phyloP scores from a whole-genome alignment of 192 early-diverging fungal genomes.

The Entomortierella lignicola region DNA sequence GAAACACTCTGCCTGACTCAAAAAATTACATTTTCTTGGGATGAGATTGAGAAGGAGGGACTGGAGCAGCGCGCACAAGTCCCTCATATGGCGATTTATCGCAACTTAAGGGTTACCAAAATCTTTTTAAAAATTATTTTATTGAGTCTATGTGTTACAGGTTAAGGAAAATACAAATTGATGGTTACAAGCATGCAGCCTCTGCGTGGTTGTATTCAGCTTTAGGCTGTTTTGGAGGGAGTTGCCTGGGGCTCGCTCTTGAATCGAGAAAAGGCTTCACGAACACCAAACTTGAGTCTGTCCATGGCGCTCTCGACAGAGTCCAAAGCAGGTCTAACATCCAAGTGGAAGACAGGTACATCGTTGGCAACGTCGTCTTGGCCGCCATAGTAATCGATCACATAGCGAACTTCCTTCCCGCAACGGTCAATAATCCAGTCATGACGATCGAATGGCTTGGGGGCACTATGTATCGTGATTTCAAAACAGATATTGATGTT shows the following conservation, averaged over 20 bases:
- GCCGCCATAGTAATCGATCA: conserved; percentile 96
- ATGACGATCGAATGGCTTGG: conserved; percentile 95
- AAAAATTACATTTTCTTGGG: conserved; percentile 40
- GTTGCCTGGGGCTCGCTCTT: conserved; percentile 25
- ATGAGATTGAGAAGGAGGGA: conserved; percentile 51
- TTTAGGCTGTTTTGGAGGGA: conserved; percentile 35
- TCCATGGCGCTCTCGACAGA: conserved; percentile 70
- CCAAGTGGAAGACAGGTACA: conserved; percentile 89
- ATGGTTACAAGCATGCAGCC: too few relatives aligned
- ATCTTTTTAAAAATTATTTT: not conserved
- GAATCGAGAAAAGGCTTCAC: conserved; percentile 60
- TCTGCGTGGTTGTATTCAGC: too few relatives aligned
- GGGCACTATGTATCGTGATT: conserved; percentile 63
- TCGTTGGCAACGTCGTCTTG: conserved; percentile 71
- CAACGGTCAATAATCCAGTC: conserved; percentile 96
- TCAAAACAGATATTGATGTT: conserved; percentile 15
- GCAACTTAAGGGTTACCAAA: conserved; percentile 9
- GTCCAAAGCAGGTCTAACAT: conserved; percentile 95
- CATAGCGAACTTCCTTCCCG: conserved; percentile 91
- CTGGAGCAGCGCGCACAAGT: not conserved
- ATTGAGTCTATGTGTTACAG: conserved; percentile 31
- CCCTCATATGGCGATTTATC: not conserved
- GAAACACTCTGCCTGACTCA: not conserved
- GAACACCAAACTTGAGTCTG: conserved; percentile 72
- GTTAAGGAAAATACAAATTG: conserved; percentile 12